Percentiles rank a stretch among this genome's conserved stretches.
phyloP scores from a whole-genome alignment of 495 filamentous ascomycete genomes.

The Podospora didyma region DNA sequence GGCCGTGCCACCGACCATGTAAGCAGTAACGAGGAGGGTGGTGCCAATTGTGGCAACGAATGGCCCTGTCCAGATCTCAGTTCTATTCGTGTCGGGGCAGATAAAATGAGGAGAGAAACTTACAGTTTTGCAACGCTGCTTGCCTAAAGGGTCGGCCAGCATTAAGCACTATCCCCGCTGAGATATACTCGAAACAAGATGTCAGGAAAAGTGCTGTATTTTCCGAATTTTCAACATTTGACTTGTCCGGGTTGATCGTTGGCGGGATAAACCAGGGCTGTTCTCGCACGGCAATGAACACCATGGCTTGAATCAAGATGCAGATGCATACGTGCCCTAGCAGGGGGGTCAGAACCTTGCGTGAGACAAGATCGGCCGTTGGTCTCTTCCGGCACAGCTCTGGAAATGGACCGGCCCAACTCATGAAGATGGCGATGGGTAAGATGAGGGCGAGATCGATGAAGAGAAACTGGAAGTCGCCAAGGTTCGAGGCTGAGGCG shows the following conservation, averaged over 20 bases:
- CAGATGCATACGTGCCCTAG: conserved; percentile 84
- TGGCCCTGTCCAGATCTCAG: conserved; percentile 50
- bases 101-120: conserved; percentile 23
- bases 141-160: conserved; percentile 87
- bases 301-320: conserved; percentile 70
- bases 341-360: conserved; percentile 87
- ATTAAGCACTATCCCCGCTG: conserved; percentile 81
- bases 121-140: conserved; percentile 74
- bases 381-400: conserved; percentile 78
- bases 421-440: conserved; percentile 98
- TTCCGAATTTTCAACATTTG: conserved; percentile 84
- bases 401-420: conserved; percentile 84
- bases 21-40: conserved; percentile 59
- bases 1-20: conserved; percentile 74
- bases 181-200: conserved; percentile 91
- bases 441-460: conserved; percentile 92
- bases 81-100: background rate
- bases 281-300: conserved; percentile 63
- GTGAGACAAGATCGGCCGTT: conserved; percentile 87
- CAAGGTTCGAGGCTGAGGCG: conserved; percentile 89
- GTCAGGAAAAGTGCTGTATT: conserved; percentile 86
- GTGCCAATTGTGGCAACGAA: conserved; percentile 75
- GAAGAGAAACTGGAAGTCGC: conserved; percentile 96
- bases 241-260: conserved; percentile 64
- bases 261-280: conserved; percentile 90